A percentile compares a stretch with the other conserved stretches of the same genome.
These are phyloP conservation scores for Eutrema japonicum DNA, from an alignment of 345 rosid genomes.

Conservation along the genomic window DNA sequence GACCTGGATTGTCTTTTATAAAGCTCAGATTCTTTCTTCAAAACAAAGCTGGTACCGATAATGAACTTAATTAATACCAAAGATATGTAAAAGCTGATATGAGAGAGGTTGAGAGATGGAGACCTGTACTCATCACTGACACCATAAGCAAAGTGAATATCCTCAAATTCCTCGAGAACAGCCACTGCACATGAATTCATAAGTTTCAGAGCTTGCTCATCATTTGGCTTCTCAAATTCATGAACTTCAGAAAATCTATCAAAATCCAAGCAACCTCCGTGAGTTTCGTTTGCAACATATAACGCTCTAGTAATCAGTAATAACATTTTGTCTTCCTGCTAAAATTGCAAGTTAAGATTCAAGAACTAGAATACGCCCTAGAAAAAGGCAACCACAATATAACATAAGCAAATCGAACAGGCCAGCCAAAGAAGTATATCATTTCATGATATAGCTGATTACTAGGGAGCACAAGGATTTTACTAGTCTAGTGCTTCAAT, in stretches of 20 bases:
- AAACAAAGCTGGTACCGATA: constrained; percentile 64
- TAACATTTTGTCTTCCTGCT: neutral
- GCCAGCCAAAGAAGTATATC: constrained; percentile 17
- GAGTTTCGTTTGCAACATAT: constrained; percentile 40
- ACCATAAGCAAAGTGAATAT: constrained; percentile 74
- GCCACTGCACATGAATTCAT: constrained; percentile 90
- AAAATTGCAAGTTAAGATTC: neutral
- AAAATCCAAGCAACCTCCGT: constrained; percentile 45
- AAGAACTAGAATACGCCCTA: constrained; percentile 15
- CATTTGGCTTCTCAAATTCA: constrained; percentile 89
- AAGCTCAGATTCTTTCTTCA: constrained; percentile 65
- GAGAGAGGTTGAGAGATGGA: constrained; percentile 14
- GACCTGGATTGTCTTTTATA: constrained; percentile 74
- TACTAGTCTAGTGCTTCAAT: constrained; percentile 9
- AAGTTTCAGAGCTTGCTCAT: constrained; percentile 82
- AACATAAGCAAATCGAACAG: constrained; percentile 4
- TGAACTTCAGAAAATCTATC: constrained; percentile 81
- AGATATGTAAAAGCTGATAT: constrained; percentile 8
- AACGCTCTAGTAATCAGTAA: neutral
- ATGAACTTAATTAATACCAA: constrained; percentile 27
- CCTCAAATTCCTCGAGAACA: constrained; percentile 70
- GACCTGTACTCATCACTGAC: constrained; percentile 96
- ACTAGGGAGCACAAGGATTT: neutral
- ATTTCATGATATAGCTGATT: constrained; percentile 9
- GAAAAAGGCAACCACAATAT: constrained; percentile 3